Evolutionary conservation across 805 yeast species (phyloP).

Genomic region (Hermanozyma aechmeae): DNA sequence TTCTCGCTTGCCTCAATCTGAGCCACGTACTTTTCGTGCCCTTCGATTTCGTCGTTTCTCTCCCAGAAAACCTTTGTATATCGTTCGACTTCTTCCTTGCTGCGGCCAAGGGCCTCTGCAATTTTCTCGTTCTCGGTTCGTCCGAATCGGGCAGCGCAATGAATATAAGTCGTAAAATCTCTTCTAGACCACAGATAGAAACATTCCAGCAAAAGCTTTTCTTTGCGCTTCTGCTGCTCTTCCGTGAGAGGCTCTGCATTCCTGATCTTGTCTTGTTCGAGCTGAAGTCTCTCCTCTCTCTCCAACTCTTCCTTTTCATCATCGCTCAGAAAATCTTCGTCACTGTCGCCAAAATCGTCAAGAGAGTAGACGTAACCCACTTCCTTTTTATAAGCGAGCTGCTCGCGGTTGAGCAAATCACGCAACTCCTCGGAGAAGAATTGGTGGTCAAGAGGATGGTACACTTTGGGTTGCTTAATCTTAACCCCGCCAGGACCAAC

Average conservation of each 20-base stretch:
- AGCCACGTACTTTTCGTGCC: slow-evolving; percentile 59
- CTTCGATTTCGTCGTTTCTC: slow-evolving; percentile 50
- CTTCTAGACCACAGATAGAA: slow-evolving; percentile 66
- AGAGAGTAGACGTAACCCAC: slow-evolving; percentile 50
- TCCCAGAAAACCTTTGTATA: slow-evolving; percentile 61
- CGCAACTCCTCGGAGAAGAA: slow-evolving; percentile 51
- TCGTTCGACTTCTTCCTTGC: slow-evolving; percentile 46
- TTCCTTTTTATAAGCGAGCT: slow-evolving; percentile 50
- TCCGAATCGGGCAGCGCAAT: slow-evolving; percentile 61
- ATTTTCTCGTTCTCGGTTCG: slow-evolving; percentile 42
- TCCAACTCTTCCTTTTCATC: slow-evolving; percentile 33
- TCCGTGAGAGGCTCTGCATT: slow-evolving; percentile 50
- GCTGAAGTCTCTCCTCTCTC: slow-evolving; percentile 27
- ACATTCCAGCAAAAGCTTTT: slow-evolving; percentile 42
- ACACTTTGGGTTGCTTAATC: slow-evolving; percentile 28
- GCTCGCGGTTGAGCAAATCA: slow-evolving; percentile 54
- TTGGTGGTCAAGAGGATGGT: slow-evolving; percentile 64
- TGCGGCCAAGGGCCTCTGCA: slow-evolving; percentile 47
- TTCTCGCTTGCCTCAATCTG: slow-evolving; percentile 70
- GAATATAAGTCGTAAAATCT: slow-evolving; percentile 65
- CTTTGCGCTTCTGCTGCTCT: slow-evolving; percentile 50
- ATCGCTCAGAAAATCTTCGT: slow-evolving; percentile 36
- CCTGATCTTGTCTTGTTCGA: slow-evolving; percentile 49
- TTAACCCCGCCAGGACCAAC: slow-evolving; percentile 12
- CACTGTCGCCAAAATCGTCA: slow-evolving; percentile 53